Conservation (phyloP, 73 alveolate genomes). For the Tetrahymena elliotti region DNA sequence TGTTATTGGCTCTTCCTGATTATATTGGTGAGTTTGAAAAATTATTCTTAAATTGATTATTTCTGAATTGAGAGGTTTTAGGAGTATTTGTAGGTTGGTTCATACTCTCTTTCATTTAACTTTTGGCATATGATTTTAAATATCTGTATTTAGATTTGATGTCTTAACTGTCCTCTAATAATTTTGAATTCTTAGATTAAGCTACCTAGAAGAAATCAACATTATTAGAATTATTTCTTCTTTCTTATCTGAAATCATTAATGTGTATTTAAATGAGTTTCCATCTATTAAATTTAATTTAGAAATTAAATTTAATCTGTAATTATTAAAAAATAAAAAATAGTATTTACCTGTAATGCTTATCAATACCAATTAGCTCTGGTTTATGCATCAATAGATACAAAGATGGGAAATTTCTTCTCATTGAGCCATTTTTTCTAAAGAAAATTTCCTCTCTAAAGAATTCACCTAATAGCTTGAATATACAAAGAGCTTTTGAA, state of each 20-base stretch:
- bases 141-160: neutral
- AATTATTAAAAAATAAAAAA: too few relatives aligned
- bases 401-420: neutral
- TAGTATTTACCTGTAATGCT: neutral
- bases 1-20: neutral
- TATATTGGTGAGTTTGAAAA: neutral
- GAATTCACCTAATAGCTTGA: neutral
- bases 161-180: neutral
- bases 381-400: neutral
- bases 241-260: neutral
- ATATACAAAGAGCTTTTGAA: neutral
- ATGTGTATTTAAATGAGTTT: neutral
- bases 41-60: neutral
- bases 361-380: neutral
- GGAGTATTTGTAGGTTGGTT: neutral
- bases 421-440: neutral
- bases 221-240: neutral
- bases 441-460: neutral
- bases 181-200: neutral
- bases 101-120: neutral
- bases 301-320: too few relatives aligned
- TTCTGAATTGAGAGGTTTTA: neutral
- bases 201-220: neutral
- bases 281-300: neutral
- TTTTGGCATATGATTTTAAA: neutral